phyloP scores from a whole-genome alignment of 441 rosid genomes.

The Omphalea diandra region DNA sequence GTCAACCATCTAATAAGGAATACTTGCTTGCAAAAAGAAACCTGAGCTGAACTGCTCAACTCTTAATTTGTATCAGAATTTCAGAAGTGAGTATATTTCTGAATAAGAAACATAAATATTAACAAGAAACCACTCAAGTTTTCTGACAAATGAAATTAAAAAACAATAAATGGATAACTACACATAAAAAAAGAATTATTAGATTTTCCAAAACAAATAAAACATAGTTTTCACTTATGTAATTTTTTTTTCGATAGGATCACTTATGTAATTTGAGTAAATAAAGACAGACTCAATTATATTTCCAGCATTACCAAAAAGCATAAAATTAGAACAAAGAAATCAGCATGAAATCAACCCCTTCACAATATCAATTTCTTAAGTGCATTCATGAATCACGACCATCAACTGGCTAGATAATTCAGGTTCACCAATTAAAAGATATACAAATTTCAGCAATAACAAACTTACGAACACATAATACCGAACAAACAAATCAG shows the following conservation, averaged over 20 bases:
- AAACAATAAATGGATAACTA: neutral
- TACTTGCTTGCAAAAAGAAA: constrained; percentile 2
- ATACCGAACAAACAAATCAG: too few species aligned
- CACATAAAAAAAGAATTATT: neutral
- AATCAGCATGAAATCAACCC: neutral
- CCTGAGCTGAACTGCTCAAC: neutral
- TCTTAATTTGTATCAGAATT: too few species aligned
- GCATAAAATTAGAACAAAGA: neutral
- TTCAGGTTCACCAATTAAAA: neutral
- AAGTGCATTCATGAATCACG: neutral
- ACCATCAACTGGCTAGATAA: neutral
- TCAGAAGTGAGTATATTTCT: neutral
- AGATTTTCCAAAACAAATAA: too few species aligned
- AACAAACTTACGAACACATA: too few species aligned
- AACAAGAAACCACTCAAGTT: neutral
- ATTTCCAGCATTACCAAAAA: constrained; percentile 5
- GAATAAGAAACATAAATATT: neutral
- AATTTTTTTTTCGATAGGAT: too few species aligned
- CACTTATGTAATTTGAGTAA: too few species aligned
- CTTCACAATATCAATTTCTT: neutral
- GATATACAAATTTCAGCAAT: neutral
- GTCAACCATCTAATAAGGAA: constrained; percentile 11
- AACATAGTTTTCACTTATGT: too few species aligned
- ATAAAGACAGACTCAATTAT: too few species aligned
- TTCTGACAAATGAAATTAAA: neutral